Percentiles rank a stretch among this genome's conserved stretches.
These are phyloP conservation scores for Torulaspora microellipsoides DNA, from an alignment of 805 yeast genomes.

Conservation along the genomic window DNA sequence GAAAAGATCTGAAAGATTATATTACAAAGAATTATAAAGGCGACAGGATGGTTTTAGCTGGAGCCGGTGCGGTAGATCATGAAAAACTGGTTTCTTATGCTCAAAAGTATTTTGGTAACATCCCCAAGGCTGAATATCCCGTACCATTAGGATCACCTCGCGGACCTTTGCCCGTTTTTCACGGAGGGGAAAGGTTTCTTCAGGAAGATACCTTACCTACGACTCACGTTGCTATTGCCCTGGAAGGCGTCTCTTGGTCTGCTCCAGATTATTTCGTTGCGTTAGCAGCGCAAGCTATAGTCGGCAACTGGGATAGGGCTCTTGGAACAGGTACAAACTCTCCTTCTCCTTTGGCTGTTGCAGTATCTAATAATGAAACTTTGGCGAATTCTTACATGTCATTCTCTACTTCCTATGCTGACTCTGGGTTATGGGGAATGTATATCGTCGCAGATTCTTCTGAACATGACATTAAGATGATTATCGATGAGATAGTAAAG, in stretches of 20 bases:
- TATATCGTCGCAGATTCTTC: conserved; percentile 79
- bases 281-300: conserved; percentile 90
- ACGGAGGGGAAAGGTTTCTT: conserved; percentile 81
- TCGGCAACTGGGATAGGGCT: conserved; percentile 97
- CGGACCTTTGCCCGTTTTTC: conserved; percentile 68
- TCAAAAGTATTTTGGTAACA: conserved; percentile 67
- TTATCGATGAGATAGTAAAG: conserved; percentile 67
- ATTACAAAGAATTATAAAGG: conserved; percentile 86
- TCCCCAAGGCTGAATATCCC: conserved; percentile 46
- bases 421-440: conserved; percentile 97
- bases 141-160: conserved; percentile 64
- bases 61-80: conserved; percentile 92
- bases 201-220: conserved; percentile 79
- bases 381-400: conserved; percentile 95
- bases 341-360: conserved; percentile 75
- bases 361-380: conserved; percentile 47
- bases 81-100: conserved; percentile 76
- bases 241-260: conserved; percentile 98
- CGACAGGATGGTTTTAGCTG: conserved; percentile 97
- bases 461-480: conserved; percentile 56
- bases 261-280: conserved; percentile 94
- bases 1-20: conserved; percentile 71
- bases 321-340: conserved; percentile 77
- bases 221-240: conserved; percentile 87
- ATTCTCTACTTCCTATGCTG: conserved; percentile 94